A percentile compares a stretch with the other conserved stretches of the same genome.
phyloP scores from a whole-genome alignment of 2,329 filamentous ascomycete species.

The Clarireedia monteithiana region DNA sequence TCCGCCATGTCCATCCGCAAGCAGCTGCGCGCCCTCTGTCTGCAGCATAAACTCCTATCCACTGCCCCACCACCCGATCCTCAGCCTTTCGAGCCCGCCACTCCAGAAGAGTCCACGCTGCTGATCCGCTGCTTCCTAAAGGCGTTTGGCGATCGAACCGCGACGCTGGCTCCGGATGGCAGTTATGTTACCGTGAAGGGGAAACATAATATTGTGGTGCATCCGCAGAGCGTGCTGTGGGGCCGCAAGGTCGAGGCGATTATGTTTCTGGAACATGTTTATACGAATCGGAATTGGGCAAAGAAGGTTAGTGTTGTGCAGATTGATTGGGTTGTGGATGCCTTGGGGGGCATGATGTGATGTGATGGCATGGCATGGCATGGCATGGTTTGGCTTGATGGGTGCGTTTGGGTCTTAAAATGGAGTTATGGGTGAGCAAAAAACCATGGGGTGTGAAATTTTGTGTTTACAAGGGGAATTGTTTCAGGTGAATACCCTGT shows the following conservation, averaged over 20 bases:
- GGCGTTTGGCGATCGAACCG: constrained; percentile 54
- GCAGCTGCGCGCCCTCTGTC: constrained; percentile 50
- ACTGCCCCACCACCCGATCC: constrained; percentile 40
- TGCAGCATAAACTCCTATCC: constrained; percentile 40
- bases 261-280: constrained; percentile 62
- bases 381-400: not conserved
- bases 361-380: not conserved
- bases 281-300: constrained; percentile 57
- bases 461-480: too few relatives aligned
- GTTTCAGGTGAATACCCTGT: too few relatives aligned
- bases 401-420: too few relatives aligned
- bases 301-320: constrained; percentile 58
- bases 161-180: constrained; percentile 50
- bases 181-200: constrained; percentile 54
- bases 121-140: constrained; percentile 55
- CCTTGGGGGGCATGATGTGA: constrained; percentile 14
- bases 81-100: constrained; percentile 46
- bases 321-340: constrained; percentile 45
- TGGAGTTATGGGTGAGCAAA: too few relatives aligned
- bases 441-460: too few relatives aligned
- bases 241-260: constrained; percentile 58
- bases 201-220: constrained; percentile 53
- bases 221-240: constrained; percentile 55
- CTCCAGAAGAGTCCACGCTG: constrained; percentile 45
- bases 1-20: constrained; percentile 54